These are phyloP conservation scores for Tagetes patula DNA, from an alignment of 129 eudicot species.

Conservation along the genomic window DNA sequence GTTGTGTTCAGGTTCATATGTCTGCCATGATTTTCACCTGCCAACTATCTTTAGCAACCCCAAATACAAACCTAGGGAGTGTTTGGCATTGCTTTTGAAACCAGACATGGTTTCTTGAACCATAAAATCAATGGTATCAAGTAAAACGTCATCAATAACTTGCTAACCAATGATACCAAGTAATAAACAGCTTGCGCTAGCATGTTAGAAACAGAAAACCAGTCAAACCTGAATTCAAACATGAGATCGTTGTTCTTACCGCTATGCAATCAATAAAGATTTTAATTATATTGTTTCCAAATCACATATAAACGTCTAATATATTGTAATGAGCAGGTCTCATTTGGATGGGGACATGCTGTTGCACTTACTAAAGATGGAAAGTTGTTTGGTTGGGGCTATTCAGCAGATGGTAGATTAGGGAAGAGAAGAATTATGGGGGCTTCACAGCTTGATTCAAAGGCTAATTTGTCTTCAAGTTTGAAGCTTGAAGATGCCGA, in stretches of 20 bases:
- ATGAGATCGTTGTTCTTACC: not conserved
- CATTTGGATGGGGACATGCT: slow-evolving; percentile 99
- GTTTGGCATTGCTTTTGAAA: not conserved
- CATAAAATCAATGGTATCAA: not conserved
- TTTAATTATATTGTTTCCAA: not conserved
- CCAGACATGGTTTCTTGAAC: not conserved
- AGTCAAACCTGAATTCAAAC: not conserved
- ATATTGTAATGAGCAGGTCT: slow-evolving; percentile 48
- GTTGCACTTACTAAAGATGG: slow-evolving; percentile 83
- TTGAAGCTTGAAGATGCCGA: slow-evolving; percentile 61
- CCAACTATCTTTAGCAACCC: too few relatives aligned
- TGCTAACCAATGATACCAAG: not conserved
- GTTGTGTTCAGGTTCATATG: too few relatives aligned
- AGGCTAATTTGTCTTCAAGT: slow-evolving; percentile 27
- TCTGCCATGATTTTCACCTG: too few relatives aligned
- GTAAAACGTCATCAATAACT: too few relatives aligned
- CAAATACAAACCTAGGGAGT: not conserved
- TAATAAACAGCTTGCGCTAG: not conserved
- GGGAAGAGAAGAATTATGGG: slow-evolving; percentile 59
- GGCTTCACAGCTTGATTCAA: slow-evolving; percentile 65
- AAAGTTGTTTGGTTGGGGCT: slow-evolving; percentile 94
- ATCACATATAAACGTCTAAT: not conserved
- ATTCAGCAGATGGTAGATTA: slow-evolving; percentile 90
- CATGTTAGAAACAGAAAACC: not conserved
- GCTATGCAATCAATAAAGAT: not conserved